Evolutionary conservation across 495 filamentous ascomycete genomes (phyloP).

Genomic region (Daldinia loculata): DNA sequence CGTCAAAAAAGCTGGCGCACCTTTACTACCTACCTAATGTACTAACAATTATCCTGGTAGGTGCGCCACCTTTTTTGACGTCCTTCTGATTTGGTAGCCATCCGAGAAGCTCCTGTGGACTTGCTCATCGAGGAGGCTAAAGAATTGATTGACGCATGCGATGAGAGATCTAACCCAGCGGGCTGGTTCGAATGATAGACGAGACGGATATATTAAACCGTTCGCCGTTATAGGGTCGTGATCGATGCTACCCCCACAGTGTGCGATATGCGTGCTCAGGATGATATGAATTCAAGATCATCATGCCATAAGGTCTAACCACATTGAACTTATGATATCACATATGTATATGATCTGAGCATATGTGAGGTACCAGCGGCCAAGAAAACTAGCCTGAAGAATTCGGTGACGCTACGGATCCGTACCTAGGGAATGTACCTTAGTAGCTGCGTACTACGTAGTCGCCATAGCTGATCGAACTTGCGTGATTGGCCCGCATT

Average conservation of each 20-base stretch:
- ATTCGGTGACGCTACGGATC: constrained; percentile 9
- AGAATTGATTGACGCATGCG: constrained; percentile 14
- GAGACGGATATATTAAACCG: background rate
- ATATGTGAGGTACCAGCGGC: background rate
- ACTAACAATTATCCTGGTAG: no score
- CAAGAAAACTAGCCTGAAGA: background rate
- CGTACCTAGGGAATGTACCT: background rate
- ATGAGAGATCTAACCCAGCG: constrained; percentile 28
- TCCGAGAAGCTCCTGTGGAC: constrained; percentile 1
- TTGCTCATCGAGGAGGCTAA: background rate
- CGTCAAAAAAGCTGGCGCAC: no score
- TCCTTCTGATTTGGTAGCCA: background rate
- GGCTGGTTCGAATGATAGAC: constrained; percentile 23
- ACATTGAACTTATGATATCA: background rate
- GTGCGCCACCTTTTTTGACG: no score
- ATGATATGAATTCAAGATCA: constrained; percentile 15
- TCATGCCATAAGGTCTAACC: constrained; percentile 5
- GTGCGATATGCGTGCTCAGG: background rate
- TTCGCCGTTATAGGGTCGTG: background rate
- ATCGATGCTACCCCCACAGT: constrained; percentile 28
- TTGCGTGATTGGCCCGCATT: constrained; percentile 32
- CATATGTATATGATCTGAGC: background rate
- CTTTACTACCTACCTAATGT: no score
- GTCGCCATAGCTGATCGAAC: constrained; percentile 25
- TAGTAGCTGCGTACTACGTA: background rate